Conservation (phyloP, 2,329 filamentous ascomycete genomes). For the Aspergillus candidus region DNA sequence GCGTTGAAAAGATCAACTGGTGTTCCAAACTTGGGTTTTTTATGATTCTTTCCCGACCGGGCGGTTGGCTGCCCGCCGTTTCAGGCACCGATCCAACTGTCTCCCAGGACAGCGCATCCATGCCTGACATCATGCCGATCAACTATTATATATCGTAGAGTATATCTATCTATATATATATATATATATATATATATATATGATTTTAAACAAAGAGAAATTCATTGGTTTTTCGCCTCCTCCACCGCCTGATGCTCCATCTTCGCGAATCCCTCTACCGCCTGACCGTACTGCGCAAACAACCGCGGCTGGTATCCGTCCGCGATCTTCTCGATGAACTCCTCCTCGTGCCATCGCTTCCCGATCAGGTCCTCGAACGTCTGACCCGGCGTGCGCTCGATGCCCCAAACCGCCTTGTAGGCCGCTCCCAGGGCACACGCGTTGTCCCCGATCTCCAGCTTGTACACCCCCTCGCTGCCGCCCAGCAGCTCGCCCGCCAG, state of each 20-base stretch:
- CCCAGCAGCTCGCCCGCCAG: slow-evolving; percentile 85
- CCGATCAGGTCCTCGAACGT: slow-evolving; percentile 86
- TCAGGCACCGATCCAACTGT: slow-evolving; percentile 5
- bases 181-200: not conserved
- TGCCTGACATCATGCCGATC: not conserved
- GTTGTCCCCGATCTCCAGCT: slow-evolving; percentile 89
- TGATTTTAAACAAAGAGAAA: not conserved
- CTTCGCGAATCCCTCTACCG: slow-evolving; percentile 67
- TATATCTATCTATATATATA: not conserved
- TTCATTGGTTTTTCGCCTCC: slow-evolving; percentile 17
- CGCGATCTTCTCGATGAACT: slow-evolving; percentile 74
- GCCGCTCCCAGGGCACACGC: slow-evolving; percentile 90
- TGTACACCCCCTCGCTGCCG: slow-evolving; percentile 82
- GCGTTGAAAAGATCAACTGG: slow-evolving; percentile 7
- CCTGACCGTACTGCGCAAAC: slow-evolving; percentile 71
- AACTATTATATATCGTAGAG: not conserved
- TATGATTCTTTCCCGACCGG: no score
- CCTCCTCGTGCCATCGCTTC: slow-evolving; percentile 75
- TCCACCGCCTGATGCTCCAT: slow-evolving; percentile 65
- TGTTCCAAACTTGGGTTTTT: no score
- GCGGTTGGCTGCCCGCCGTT: slow-evolving; percentile 8
- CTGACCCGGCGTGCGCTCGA: slow-evolving; percentile 62
- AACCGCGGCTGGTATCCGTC: slow-evolving; percentile 69
- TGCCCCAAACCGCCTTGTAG: slow-evolving; percentile 93
- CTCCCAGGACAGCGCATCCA: not conserved